Percentiles rank a stretch among this genome's conserved stretches.
These are phyloP conservation scores for Grammothele lineata DNA, from an alignment of 768 basidiomycete genomes.

Conservation along the genomic window DNA sequence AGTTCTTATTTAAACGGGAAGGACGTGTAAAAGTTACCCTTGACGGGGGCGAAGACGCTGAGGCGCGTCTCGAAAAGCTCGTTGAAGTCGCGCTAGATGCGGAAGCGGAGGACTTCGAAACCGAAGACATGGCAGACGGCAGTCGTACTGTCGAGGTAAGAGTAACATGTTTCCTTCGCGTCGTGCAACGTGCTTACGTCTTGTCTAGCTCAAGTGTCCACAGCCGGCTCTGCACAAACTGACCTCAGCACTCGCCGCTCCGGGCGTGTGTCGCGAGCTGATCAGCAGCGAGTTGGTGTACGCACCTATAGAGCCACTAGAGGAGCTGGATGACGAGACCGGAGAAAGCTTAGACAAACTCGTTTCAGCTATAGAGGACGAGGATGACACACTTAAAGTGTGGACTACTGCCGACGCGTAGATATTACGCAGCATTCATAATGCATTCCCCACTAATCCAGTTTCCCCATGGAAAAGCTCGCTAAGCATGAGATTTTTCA, in stretches of 20 bases:
- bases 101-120: constrained; percentile 44
- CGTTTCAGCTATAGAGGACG: constrained; percentile 48
- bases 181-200: neutral
- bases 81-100: constrained; percentile 38
- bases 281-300: constrained; percentile 51
- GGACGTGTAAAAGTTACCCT: constrained; percentile 48
- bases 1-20: constrained; percentile 57
- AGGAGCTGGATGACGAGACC: constrained; percentile 36
- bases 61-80: constrained; percentile 29
- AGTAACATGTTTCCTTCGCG: no score
- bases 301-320: constrained; percentile 41
- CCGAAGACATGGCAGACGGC: constrained; percentile 27
- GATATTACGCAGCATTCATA: no score
- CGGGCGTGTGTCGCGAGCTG: constrained; percentile 33
- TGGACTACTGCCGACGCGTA: constrained; percentile 47
- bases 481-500: no score
- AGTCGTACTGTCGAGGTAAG: constrained; percentile 29
- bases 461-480: no score
- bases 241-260: constrained; percentile 31
- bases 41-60: constrained; percentile 28
- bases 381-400: constrained; percentile 55
- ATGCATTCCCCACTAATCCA: neutral
- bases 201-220: constrained; percentile 41
- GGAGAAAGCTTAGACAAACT: constrained; percentile 37
- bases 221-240: constrained; percentile 37